These are phyloP conservation scores for Mortierella sp. DNA, from an alignment of 371 early-diverging fungal species.

Conservation along the genomic window DNA sequence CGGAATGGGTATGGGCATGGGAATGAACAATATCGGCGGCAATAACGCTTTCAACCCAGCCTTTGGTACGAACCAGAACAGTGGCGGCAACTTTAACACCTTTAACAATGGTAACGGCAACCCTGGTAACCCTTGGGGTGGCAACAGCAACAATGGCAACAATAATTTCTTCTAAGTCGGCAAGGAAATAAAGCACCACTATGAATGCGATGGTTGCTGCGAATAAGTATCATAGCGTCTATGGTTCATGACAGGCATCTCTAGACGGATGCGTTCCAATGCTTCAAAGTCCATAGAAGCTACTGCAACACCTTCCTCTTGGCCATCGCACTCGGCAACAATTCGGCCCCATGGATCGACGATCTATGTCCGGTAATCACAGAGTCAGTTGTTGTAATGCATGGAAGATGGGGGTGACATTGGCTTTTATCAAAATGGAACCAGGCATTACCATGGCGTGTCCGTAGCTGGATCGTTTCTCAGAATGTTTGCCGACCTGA, in stretches of 20 bases:
- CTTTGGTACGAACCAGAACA: slow-evolving; percentile 33
- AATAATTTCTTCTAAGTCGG: slow-evolving; percentile 8
- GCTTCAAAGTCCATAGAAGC: slow-evolving; percentile 73
- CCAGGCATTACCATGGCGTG: slow-evolving; percentile 87
- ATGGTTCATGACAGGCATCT: slow-evolving; percentile 82
- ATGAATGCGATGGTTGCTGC: neutral
- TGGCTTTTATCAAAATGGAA: too few species aligned
- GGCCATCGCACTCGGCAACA: slow-evolving; percentile 69
- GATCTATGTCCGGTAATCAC: slow-evolving; percentile 53
- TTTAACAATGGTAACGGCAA: slow-evolving; percentile 17
- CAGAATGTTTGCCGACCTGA: slow-evolving; percentile 82
- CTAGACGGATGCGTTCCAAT: slow-evolving; percentile 67
- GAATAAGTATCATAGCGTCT: slow-evolving; percentile 73
- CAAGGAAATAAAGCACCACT: neutral
- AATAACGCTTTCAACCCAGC: slow-evolving; percentile 27
- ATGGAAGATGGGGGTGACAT: slow-evolving; percentile 7
- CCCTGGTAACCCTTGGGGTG: slow-evolving; percentile 23
- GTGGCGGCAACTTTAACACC: slow-evolving; percentile 14
- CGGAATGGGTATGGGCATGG: slow-evolving; percentile 7
- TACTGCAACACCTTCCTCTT: slow-evolving; percentile 59
- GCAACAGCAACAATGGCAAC: slow-evolving; percentile 12
- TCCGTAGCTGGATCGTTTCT: slow-evolving; percentile 79
- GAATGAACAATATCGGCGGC: slow-evolving; percentile 20
- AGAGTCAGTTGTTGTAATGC: neutral
- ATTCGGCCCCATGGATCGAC: slow-evolving; percentile 80